Base-by-base conservation (phyloP, 495 filamentous ascomycete species). In the Talaromyces liani region DNA sequence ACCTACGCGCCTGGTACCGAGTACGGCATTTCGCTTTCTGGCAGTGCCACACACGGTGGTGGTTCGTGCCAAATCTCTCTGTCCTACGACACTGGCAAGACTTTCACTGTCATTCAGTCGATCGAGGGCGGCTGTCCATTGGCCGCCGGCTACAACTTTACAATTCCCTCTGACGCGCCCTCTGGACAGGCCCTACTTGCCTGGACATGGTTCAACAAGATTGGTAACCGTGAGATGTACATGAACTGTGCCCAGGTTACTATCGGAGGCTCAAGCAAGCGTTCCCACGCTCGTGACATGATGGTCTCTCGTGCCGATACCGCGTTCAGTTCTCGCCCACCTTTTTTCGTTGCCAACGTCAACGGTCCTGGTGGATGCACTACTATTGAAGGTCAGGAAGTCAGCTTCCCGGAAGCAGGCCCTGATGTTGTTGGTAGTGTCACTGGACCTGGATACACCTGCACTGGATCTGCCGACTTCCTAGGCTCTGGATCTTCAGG, bases 151-250 rank as follows among this genome's bases (percentile, higher is more conserved):
- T 84, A 85, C 69, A 63, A 73, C 29, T 85, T 83, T 67, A 71
- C 67, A 0, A 71, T 85, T 20, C 82, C 82, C 14, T 67, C 68
- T 1, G 75, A 77, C 60, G 76, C 78, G 12, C 75, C 76, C 2
- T 61, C 64, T 3, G 82, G 82, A 1, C 69, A 84, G 53, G 90
- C 85, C 2, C 85, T 87, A 2, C 77, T 97, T 51, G 88, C 88
- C 16, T 96, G 91, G 85, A 88, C 89, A 4, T 97, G 93, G 93
- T 88, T 93, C 79, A 97, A 97, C 84, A 87, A 87, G 65, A 71
- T 92, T 60, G 91, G 91, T 57, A 91, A 92, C 77, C 84, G 91
- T 22, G 93, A 97, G 73, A 91, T 95, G 85, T 96, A 96, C 80
- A 96, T 95, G 92, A 92, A 93, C 82, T 97, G 93, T 65, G 89